phyloP scores from a whole-genome alignment of 192 early-diverging fungal species.

The Kappamyces sp. region DNA sequence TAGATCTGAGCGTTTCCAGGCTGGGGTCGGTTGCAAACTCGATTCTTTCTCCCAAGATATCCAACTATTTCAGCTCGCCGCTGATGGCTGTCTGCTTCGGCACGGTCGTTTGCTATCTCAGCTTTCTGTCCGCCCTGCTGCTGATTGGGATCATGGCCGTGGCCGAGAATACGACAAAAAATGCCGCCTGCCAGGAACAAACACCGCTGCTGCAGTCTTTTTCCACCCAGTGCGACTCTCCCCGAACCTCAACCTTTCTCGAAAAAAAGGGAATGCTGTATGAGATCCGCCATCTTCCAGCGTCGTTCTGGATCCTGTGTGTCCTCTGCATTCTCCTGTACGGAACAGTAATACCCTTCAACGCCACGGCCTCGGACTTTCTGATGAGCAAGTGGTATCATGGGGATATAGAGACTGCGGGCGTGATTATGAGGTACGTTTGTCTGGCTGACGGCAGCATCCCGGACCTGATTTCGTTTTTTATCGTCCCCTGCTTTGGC shows the following conservation, averaged over 20 bases:
- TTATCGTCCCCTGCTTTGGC: constrained; percentile 55
- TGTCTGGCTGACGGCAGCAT: constrained; percentile 28
- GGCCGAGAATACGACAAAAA: constrained; percentile 14
- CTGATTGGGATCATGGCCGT: constrained; percentile 29
- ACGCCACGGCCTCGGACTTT: constrained; percentile 50
- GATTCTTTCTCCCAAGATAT: constrained; percentile 43
- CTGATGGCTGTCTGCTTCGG: constrained; percentile 41
- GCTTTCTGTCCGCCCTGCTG: constrained; percentile 30
- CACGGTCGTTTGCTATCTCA: constrained; percentile 36
- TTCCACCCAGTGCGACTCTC: background rate
- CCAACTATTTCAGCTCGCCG: constrained; percentile 20
- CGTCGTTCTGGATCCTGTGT: constrained; percentile 49
- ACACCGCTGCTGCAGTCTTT: constrained; percentile 6
- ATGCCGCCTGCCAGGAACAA: constrained; percentile 9
- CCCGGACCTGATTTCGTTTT: constrained; percentile 56
- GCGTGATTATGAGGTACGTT: constrained; percentile 45
- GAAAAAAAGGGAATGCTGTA: background rate
- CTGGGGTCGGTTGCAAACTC: constrained; percentile 51
- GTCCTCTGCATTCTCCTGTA: constrained; percentile 49
- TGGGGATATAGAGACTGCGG: constrained; percentile 42
- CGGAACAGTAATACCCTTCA: constrained; percentile 49
- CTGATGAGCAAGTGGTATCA: constrained; percentile 53
- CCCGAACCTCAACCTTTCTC: background rate
- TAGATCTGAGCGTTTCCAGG: constrained; percentile 43
- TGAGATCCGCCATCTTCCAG: constrained; percentile 26